Percentiles rank a stretch among this genome's conserved stretches.
phyloP scores from a whole-genome alignment of 2,329 filamentous ascomycete species.

The Rhynchosporium agropyri region DNA sequence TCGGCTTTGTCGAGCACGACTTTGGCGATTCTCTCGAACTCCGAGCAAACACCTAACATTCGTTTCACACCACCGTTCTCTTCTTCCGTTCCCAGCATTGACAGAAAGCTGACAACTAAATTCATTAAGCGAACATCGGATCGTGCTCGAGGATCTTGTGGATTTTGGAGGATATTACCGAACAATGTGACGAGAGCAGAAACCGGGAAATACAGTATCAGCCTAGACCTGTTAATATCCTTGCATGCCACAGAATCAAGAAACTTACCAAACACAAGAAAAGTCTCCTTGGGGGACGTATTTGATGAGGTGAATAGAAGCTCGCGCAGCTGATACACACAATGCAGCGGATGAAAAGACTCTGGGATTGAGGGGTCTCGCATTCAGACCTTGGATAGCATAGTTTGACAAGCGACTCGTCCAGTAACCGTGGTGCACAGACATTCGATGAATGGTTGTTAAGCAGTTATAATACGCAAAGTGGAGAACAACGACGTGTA shows the following conservation, averaged over 20 bases:
- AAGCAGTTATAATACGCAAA: conserved; percentile 98
- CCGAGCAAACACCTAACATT: conserved; percentile 92
- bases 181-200: conserved; percentile 94
- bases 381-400: conserved; percentile 91
- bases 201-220: conserved; percentile 95
- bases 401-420: conserved; percentile 93
- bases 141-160: conserved; percentile 82
- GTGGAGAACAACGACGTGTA: conserved; percentile 92
- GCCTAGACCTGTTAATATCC: conserved; percentile 52
- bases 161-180: conserved; percentile 94
- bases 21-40: conserved; percentile 92
- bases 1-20: conserved; percentile 90
- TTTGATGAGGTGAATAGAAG: conserved; percentile 90
- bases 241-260: neutral
- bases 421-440: conserved; percentile 97
- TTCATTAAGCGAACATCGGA: conserved; percentile 92
- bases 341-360: conserved; percentile 93
- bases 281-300: conserved; percentile 96
- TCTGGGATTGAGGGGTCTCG: conserved; percentile 85
- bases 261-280: conserved; percentile 84
- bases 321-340: conserved; percentile 88
- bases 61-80: conserved; percentile 89
- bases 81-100: conserved; percentile 84
- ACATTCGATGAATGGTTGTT: conserved; percentile 98
- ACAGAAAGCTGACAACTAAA: conserved; percentile 88